These are phyloP conservation scores for Tricholoma bakamatsutake DNA, from an alignment of 768 basidiomycete genomes.

Conservation along the genomic window DNA sequence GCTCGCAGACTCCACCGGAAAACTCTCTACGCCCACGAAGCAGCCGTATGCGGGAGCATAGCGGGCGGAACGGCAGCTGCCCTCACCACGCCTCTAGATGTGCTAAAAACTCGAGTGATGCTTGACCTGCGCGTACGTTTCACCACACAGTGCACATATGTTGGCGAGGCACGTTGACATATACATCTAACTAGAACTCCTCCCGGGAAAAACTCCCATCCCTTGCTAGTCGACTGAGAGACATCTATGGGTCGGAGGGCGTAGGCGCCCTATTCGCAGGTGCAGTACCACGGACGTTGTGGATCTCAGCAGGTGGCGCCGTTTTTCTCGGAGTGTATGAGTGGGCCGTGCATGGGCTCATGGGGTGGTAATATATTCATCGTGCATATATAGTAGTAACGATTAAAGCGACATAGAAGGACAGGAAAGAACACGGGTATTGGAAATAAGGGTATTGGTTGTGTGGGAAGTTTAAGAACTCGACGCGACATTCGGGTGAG, in stretches of 20 bases:
- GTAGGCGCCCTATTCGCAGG: conserved; percentile 75
- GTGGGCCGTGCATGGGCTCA: conserved; percentile 55
- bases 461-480: not conserved
- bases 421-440: not conserved
- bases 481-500: conserved; percentile 12
- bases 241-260: conserved; percentile 74
- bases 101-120: conserved; percentile 97
- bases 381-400: not conserved
- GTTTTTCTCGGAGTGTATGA: conserved; percentile 98
- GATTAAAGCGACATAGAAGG: not conserved
- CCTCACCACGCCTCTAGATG: conserved; percentile 90
- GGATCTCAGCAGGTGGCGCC: conserved; percentile 95
- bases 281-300: conserved; percentile 84
- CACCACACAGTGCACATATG: not conserved
- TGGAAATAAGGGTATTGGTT: not conserved
- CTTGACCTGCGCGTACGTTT: conserved; percentile 71
- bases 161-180: not conserved
- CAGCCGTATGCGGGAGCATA: conserved; percentile 84
- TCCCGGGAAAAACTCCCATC: conserved; percentile 47
- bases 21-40: conserved; percentile 62
- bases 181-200: conserved; percentile 33
- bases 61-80: conserved; percentile 90
- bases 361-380: conserved; percentile 17
- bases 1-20: conserved; percentile 49
- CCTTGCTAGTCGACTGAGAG: conserved; percentile 46